phyloP scores from a whole-genome alignment of 768 basidiomycete genomes.

The Suillus discolor region DNA sequence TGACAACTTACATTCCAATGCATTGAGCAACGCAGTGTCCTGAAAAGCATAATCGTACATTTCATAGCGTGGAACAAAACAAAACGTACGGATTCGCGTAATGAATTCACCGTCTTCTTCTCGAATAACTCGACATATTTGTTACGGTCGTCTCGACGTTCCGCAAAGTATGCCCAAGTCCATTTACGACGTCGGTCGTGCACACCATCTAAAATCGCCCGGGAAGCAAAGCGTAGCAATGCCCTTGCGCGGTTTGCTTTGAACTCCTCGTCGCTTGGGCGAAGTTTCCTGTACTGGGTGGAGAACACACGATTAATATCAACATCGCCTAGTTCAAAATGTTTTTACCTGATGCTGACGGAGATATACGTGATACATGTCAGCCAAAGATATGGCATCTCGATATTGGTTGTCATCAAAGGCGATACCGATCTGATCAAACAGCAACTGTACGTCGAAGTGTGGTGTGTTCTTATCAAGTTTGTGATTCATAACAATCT shows the following conservation, averaged over 20 bases:
- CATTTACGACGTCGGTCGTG: conserved; percentile 82
- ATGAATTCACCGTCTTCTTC: conserved; percentile 59
- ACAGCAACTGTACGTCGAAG: conserved; percentile 84
- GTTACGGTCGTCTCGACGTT: conserved; percentile 86
- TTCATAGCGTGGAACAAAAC: neutral
- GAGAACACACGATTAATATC: conserved; percentile 13
- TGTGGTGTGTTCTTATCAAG: conserved; percentile 74
- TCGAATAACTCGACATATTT: conserved; percentile 85
- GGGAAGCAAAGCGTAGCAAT: conserved; percentile 75
- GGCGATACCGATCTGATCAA: conserved; percentile 91
- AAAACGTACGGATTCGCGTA: conserved; percentile 55
- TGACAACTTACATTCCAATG: conserved; percentile 77
- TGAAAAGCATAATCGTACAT: conserved; percentile 24
- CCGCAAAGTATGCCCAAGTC: conserved; percentile 90
- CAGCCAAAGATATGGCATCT: conserved; percentile 88
- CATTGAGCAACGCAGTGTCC: conserved; percentile 57
- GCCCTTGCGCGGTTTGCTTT: conserved; percentile 62
- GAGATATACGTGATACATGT: conserved; percentile 96
- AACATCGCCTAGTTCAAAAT: neutral
- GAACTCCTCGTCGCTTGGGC: conserved; percentile 66
- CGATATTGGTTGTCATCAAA: conserved; percentile 95
- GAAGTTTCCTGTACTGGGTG: conserved; percentile 74
- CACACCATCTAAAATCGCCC: conserved; percentile 80
- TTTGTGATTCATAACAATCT: conserved; percentile 85
- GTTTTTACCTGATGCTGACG: conserved; percentile 72